Base-by-base conservation (phyloP, 2,329 filamentous ascomycete genomes). In the Alternaria sp. region DNA sequence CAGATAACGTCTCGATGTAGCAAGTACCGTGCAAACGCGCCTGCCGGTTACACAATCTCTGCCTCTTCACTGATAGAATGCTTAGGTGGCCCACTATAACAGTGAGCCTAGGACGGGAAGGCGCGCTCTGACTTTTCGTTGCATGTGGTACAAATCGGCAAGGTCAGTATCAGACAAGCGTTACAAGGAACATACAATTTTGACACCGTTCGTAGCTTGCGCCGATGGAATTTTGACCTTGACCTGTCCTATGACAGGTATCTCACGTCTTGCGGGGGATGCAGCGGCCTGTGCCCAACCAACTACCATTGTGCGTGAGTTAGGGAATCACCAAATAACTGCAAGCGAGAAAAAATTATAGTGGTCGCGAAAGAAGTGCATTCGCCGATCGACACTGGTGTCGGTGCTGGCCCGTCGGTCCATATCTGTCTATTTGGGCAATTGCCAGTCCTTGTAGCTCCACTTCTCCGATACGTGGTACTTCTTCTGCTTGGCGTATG, bases 401-500 rank as follows among this genome's bases (percentile, higher is more conserved):
- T 25, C 30, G 19, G 9, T n/a, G 15, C 30, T 52, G 13, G 32
- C 30, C 49, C 1, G 15, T 52, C 19, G 13, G 15, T 36, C 13
- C 17, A 21, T 23, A 25, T 44, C 7, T 6, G 15, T 59, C 59
- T 62, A 62, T 49, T 62, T 59, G 32, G 59, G 59, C 43, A 92
- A 81, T 72, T 85, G 86, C 81, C 97, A 99, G 79, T 99, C 96
- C 86, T 99, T 99, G 84, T 97, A 92, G 47, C 90, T 89, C 96
- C 96, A 99, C 83, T 98, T 99, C 87, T 98, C 96, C 7, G 93
- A 97, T 55, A 89, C 81, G 80, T 92, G 93, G 71, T 85, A 89
- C 86, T 90, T 94, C 67, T 88, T 88, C 84, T 96, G 92, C 86
- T 92, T 97, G 74, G 87, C 87, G 82, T 96, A 95, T 7, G 90